Conservation (phyloP, 1,284 basidiomycete genomes). For the Boletus albobrunnescens region DNA sequence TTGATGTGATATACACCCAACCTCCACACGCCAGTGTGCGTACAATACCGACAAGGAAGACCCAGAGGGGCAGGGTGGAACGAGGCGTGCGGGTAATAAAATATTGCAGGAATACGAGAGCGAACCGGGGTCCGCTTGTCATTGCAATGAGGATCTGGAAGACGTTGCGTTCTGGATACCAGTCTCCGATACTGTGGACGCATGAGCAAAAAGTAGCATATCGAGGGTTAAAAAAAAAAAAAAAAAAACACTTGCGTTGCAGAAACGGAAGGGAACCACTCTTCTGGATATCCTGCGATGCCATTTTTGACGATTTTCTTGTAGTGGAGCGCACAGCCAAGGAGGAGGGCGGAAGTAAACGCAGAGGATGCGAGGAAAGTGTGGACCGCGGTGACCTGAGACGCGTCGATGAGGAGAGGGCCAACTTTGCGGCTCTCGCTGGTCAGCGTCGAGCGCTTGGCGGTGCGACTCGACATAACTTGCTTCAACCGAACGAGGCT, state of each 20-base stretch:
- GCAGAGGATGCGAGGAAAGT: slow-evolving; percentile 69
- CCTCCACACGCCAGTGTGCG: slow-evolving; percentile 85
- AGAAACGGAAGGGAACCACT: slow-evolving; percentile 92
- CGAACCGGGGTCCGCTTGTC: slow-evolving; percentile 80
- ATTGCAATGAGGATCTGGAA: slow-evolving; percentile 92
- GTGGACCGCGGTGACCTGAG: slow-evolving; percentile 60
- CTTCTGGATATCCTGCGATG: slow-evolving; percentile 81
- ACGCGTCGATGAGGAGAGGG: slow-evolving; percentile 42
- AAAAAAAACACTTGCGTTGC: slow-evolving; percentile 86
- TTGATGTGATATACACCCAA: slow-evolving; percentile 90
- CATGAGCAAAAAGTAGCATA: background rate
- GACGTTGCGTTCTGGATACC: slow-evolving; percentile 83
- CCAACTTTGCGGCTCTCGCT: slow-evolving; percentile 6
- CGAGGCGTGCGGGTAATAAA: slow-evolving; percentile 47
- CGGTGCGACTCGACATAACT: slow-evolving; percentile 19
- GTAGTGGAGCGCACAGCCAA: slow-evolving; percentile 76
- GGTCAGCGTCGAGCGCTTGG: slow-evolving; percentile 6
- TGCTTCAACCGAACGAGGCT: too few species aligned
- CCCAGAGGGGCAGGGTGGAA: slow-evolving; percentile 49
- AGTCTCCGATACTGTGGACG: slow-evolving; percentile 75
- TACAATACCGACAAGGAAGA: slow-evolving; percentile 65
- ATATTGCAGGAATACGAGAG: slow-evolving; percentile 73
- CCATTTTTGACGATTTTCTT: slow-evolving; percentile 87
- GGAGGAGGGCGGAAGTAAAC: slow-evolving; percentile 64
- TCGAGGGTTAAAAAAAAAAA: background rate